Base-by-base conservation (phyloP, 257 asterid species). In the Solanum arcanum region DNA sequence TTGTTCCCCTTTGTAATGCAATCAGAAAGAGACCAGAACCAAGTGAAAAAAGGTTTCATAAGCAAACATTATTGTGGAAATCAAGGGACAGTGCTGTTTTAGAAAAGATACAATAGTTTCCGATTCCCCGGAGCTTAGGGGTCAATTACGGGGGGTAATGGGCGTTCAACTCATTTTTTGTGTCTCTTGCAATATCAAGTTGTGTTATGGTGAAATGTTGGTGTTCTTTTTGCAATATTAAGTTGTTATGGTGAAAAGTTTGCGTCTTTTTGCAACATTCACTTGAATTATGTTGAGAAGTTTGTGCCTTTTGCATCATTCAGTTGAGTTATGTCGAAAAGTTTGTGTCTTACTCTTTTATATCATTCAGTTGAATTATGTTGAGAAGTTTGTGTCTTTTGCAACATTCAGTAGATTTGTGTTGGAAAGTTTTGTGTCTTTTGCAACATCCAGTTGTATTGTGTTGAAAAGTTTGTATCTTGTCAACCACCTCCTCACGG, bases 401-500 rank as follows among this genome's bases (percentile, higher is more conserved):
- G 37, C 73, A 66, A 27, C 42, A 69, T 31, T 69, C 23, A 15
- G 76, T 69, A 13, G 42, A 31, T 3, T 69, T 69, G 3, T 29
- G 75, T 14, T 68, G 75, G 7, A 68, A 68, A 6, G 75, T 68
- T 29, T 68, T 6, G 39, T 80, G n/a, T 8, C 44, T 31, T 70
- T 72, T 72, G 44, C 77, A 70, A 31, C n/a, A 70, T 31, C 5
- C 44, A 70, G 77, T 70, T 16, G 0, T 29, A 31, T 70, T 29
- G 11, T 70, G 77, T 70, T 72, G 77, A 70, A 72, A 72, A 18
- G 25, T 35, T 18, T 72, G 44, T 37, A 13, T 72, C 98, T 41
- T 96, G 94, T 83, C 97, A 95, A 88, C 83, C 92, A 90, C 95
- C 97, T 46, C 95, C 94, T 25, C 94, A 89, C 33, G 98, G 98